Evolutionary conservation across 2,329 filamentous ascomycete genomes (phyloP), one percentile per base, ranked within the genome.

Genomic region (Xylaria sp.): DNA sequence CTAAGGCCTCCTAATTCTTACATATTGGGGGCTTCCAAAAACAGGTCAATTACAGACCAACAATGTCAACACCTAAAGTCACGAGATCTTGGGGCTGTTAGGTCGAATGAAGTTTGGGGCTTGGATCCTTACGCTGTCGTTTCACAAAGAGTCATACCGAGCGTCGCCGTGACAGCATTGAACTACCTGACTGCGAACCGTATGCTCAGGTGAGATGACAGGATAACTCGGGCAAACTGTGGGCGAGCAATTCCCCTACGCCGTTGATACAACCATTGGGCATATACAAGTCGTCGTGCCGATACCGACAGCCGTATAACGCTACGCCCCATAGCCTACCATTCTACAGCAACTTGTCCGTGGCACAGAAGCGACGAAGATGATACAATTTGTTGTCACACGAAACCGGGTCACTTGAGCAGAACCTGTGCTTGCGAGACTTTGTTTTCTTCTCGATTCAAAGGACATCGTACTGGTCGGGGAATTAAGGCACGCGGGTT

Each of bases 331-430:
- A 4, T 36, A 42, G n/a, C 17, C 13, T 26, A 20, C 20, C 17
- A 42, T 42, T 13, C 40, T 17, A 15, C 33, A 58, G 54, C 20
- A 23, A 28, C 36, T 40, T n/a, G 33, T 53, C 51, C 17, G 65
- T 67, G 33, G 28, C 13, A 53, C 59, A 28, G 15, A 44, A 17
- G 10, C 33, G 51, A 63, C 28, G 13, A 53, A 54, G 44, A 36
- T 66, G 53, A 57, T 58, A 38, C 11, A 59, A 6, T n/a, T 9
- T 38, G n/a, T 51, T 20, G 64, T 66, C n/a, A 36, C 58, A 63
- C 59, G 20, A 54, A 57, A 15, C 15, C 42, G 40, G 33, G 59
- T 63, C 59, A 53, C 31, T 63, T 63, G 64, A 51, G 44, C 59
- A n/a, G 38, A 53, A 44, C n/a, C 13, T 58, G 49, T 66, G 44